Base-by-base conservation (phyloP, 2,329 filamentous ascomycete species). In the Verticillium tricorpus region DNA sequence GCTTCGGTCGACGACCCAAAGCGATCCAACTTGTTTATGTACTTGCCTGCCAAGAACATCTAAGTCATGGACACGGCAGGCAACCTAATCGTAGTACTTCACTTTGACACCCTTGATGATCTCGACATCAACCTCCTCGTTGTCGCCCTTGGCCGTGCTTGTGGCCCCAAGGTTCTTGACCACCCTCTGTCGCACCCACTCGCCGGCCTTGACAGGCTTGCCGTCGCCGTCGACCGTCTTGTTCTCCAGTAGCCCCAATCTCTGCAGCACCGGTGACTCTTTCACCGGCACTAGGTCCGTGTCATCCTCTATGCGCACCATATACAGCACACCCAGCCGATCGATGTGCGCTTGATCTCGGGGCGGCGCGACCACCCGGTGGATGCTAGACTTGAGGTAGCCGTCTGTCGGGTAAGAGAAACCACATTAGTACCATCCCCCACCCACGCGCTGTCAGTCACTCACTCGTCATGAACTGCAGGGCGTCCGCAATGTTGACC, bases 401-500 rank as follows among this genome's bases (percentile, higher is more conserved):
- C 77, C 77, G 5, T 66, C 62, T 67, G 11, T 4, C 32, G 7
- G 19, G 7, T 8, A 5, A 19, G 3, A 6, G n/a, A 19, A 19
- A 39, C 58, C 31, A 57, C 2, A 17, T 19, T 5, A 22, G 28
- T 28, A 28, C 28, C 28, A 28, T 4, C 28, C 28, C 5, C 4
- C 5, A 28, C 6, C 28, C 28, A 6, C 2, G 19, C 32, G 31
- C 4, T 9, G 31, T 7, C 19, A 35, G 14, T 22, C 3, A 61
- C 59, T 59, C 17, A 65, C 76, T 77, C 3, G 78, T 81, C 17
- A 82, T 67, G 12, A 77, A 77, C 5, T 77, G 75, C 22, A 82
- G 68, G 0, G 79, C 74, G 67, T 82, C 80, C 5, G 77, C 78
- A 3, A 80, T 76, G 40, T 82, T 82, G 35, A 81, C 78, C 1